Conservation (phyloP, 164 flowering plant species). For the Amborella trichopoda region DNA sequence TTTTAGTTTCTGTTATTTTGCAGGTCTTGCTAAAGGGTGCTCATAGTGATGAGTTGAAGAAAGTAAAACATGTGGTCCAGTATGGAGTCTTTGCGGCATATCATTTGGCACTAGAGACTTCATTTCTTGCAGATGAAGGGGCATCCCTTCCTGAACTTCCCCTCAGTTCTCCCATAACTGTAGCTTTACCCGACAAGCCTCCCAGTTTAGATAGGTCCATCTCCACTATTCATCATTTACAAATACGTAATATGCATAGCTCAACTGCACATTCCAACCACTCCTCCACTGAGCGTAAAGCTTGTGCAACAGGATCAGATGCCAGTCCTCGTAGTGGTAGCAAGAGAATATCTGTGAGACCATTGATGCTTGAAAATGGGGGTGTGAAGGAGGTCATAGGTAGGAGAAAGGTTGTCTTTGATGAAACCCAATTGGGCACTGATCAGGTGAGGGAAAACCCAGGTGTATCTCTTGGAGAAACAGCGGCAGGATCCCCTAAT, state of each 20-base stretch:
- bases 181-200: constrained; percentile 28
- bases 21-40: constrained; percentile 76
- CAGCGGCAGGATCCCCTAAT: too few species aligned
- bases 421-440: constrained; percentile 18
- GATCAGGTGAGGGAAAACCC: constrained; percentile 7
- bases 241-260: constrained; percentile 22
- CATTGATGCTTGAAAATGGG: too few species aligned
- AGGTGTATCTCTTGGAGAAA: too few species aligned
- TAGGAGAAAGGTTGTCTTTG: too few species aligned
- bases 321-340: too few species aligned
- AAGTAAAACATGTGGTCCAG: constrained; percentile 77
- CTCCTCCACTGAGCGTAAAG: too few species aligned
- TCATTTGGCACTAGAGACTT: constrained; percentile 85
- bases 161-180: constrained; percentile 28
- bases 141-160: constrained; percentile 58
- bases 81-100: constrained; percentile 93
- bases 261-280: too few species aligned
- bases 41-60: constrained; percentile 61
- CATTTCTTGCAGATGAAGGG: constrained; percentile 96
- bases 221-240: constrained; percentile 23
- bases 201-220: constrained; percentile 17
- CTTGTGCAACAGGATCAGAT: too few species aligned
- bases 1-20: too few species aligned
- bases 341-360: too few species aligned
- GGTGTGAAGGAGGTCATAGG: too few species aligned